Evolutionary conservation across 192 early-diverging fungal species (phyloP).

Genomic region (Helicostylum pulchrum): DNA sequence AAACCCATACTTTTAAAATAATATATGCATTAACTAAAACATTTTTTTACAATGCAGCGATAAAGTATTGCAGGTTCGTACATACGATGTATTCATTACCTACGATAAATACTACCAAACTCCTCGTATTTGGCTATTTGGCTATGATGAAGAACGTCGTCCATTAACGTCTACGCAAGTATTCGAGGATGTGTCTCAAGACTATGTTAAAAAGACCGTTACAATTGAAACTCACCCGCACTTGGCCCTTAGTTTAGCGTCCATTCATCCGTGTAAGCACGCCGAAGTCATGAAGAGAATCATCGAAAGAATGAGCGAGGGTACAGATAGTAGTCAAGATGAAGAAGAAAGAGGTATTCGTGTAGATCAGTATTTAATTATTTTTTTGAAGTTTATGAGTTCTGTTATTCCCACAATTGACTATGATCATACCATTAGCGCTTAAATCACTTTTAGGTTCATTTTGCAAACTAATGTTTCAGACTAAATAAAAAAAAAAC

Average conservation of each 20-base stretch:
- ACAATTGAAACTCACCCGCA: slow-evolving; percentile 98
- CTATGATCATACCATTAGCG: slow-evolving; percentile 93
- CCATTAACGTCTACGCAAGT: slow-evolving; percentile 89
- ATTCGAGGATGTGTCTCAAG: slow-evolving; percentile 97
- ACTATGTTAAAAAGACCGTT: slow-evolving; percentile 98
- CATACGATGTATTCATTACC: slow-evolving; percentile 98
- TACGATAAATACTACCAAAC: slow-evolving; percentile 99
- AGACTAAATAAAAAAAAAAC: no score
- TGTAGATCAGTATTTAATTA: slow-evolving; percentile 93
- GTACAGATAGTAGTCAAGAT: slow-evolving; percentile 36
- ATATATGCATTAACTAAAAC: no score
- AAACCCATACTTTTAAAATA: no score
- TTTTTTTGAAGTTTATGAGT: slow-evolving; percentile 98
- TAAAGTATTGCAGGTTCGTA: slow-evolving; percentile 86
- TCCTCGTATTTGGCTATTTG: slow-evolving; percentile 95
- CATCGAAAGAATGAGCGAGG: slow-evolving; percentile 75
- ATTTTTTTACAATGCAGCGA: slow-evolving; percentile 48
- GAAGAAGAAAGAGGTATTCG: slow-evolving; percentile 68
- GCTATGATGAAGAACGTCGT: slow-evolving; percentile 86
- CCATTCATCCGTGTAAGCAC: slow-evolving; percentile 98
- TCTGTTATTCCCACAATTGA: slow-evolving; percentile 96
- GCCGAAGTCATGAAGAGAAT: slow-evolving; percentile 97
- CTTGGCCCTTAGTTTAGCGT: slow-evolving; percentile 79
- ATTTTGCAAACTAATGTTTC: no score
- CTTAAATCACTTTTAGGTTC: slow-evolving; percentile 24